These are phyloP conservation scores for Alternaria postmessia DNA, from an alignment of 2,329 filamentous ascomycete genomes.

Conservation along the genomic window DNA sequence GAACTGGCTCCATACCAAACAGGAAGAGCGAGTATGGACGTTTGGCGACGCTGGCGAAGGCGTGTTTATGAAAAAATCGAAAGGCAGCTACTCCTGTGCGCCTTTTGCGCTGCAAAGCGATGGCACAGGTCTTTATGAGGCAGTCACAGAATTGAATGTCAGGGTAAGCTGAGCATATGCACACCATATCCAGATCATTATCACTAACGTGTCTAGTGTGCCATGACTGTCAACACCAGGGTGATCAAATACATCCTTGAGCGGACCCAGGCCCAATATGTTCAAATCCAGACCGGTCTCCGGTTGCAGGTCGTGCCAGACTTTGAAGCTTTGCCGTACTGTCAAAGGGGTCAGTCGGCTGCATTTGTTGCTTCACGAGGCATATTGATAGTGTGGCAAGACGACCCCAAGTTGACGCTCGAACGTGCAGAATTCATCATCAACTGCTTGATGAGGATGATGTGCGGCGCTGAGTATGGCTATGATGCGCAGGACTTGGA, in stretches of 20 bases:
- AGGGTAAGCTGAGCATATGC: constrained; percentile 52
- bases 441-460: constrained; percentile 76
- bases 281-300: constrained; percentile 66
- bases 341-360: constrained; percentile 80
- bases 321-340: constrained; percentile 64
- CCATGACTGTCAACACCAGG: constrained; percentile 72
- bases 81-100: constrained; percentile 61
- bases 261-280: constrained; percentile 60
- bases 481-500: constrained; percentile 52
- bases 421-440: constrained; percentile 76
- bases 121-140: constrained; percentile 59
- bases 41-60: constrained; percentile 60
- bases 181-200: no score
- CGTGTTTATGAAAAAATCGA: constrained; percentile 62
- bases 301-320: constrained; percentile 69
- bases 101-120: constrained; percentile 58
- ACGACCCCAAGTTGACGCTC: constrained; percentile 76
- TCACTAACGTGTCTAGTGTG: constrained; percentile 57
- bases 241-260: constrained; percentile 67
- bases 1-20: constrained; percentile 69
- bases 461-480: constrained; percentile 62
- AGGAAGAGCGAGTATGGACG: constrained; percentile 64
- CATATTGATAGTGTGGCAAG: constrained; percentile 82
- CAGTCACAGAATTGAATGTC: constrained; percentile 61
- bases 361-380: constrained; percentile 77